Base-by-base conservation (phyloP, 2,329 filamentous ascomycete species). In the Arachnomyces sp. region DNA sequence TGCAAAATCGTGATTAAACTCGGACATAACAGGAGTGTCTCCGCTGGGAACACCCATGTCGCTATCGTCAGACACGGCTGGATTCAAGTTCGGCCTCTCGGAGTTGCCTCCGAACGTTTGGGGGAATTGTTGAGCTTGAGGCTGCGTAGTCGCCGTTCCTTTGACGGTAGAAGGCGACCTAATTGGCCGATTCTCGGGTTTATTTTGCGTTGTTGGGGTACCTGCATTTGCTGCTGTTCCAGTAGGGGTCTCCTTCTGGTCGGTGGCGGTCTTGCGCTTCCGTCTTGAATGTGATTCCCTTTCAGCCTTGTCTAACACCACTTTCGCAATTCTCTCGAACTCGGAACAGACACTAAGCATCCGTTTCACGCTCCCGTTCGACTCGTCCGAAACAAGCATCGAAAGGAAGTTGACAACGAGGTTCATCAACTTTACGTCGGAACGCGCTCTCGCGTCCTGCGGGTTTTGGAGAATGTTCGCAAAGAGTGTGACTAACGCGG, bases 381-480 rank as follows among this genome's bases (percentile, higher is more conserved):
- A 84, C 48, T 89, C 85, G 53, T 96, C 90, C 28, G 83, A 77
- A n/a, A 84, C 84, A 9, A 98, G 73, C 63, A 86, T 89, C 3
- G 84, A 87, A 28, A 98, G 66, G 62, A 96, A 98, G 32, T 81
- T 88, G 40, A 96, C 89, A 1, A 98, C 92, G 6, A 90, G 73
- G 50, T 82, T 87, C 88, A 98, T 95, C 14, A 96, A 67, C 49
- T 84, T 83, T 12, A 92, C 79, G 59, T 98, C 92, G 1, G 88
- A 88, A 40, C 87, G 81, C 31, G 90, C 90, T 34, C 88, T 77
- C 1, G 84, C 79, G 56, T 98, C 92, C 43, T 90, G 78, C 0
- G 92, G 92, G 52, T 96, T 96, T 59, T 98, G 92, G 1, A 98
- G 66, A 34, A 96, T 93, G 55, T 96, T 95, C 43, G 90, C 89